Evolutionary conservation across 441 rosid genomes (phyloP), one percentile per base, ranked within the genome.

Genomic region (Populus hybrid): DNA sequence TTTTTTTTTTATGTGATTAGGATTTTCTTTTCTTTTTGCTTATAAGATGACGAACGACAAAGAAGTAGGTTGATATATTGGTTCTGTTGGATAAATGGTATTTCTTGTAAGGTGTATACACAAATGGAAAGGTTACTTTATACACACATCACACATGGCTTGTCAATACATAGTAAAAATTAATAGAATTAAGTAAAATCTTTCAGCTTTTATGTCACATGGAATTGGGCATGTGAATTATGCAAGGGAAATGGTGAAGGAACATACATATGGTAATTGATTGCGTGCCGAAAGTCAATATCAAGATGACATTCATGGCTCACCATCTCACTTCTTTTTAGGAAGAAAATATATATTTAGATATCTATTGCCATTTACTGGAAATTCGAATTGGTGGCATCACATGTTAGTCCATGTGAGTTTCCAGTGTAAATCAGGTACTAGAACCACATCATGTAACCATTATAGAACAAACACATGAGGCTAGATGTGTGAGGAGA

Each of bases 371-470:
- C 26, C 77, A 74, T 74, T 65, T 11, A 64, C 38, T 63, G 70
- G 40, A 64, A 50, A 36, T 5, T 53, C 0, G 10, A 65, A 38
- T n/a, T 32, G 12, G 65, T 23, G 21, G 23, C 10, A 23, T 10
- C 40, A 19, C 75, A 70, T 64, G 82, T 69, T 74, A 34, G 74
- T 63, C 38, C 76, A 79, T 71, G 79, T 67, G 74, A 69, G 63
- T 68, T 74, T 38, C 59, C 74, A 68, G 76, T 65, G 74, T 67
- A 71, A 79, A 70, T 71, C 72, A 75, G 76, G 72, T 71, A 34
- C 69, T 75, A 30, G 30, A 79, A 70, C 70, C 77, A 46, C 72
- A 46, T 75, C 74, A 28, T 8, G 12, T 23, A 28, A 57, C 68
- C 32, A 24, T 68, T 32, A 26, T 66, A 78, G 73, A 67, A 40